Evolutionary conservation across 257 asterid genomes (phyloP).

Genomic region (Galeopsis tetrahit): DNA sequence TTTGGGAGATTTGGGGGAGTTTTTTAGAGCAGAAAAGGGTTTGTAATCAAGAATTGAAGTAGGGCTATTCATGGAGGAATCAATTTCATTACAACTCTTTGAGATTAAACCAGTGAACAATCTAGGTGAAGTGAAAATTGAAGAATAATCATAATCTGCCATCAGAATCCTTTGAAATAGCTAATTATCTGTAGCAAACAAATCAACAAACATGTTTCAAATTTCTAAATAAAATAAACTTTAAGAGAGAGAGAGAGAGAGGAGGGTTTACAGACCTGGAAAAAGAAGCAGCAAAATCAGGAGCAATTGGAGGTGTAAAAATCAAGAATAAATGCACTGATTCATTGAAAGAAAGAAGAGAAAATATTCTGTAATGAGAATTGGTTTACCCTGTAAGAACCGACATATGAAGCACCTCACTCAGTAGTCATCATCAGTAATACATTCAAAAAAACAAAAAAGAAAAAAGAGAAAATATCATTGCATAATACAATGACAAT

Average conservation of each 20-base stretch:
- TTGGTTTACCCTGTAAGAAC: constrained; percentile 38
- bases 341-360: no score
- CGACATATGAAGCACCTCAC: constrained; percentile 57
- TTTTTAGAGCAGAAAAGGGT: constrained; percentile 45
- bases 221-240: not conserved
- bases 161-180: constrained; percentile 41
- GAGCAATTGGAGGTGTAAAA: not conserved
- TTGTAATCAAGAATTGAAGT: constrained; percentile 78
- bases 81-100: constrained; percentile 54
- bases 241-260: not conserved
- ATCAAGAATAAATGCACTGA: constrained; percentile 18
- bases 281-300: constrained; percentile 1
- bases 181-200: constrained; percentile 25
- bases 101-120: constrained; percentile 53
- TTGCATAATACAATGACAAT: no score
- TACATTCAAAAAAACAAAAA: constrained; percentile 50
- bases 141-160: constrained; percentile 60
- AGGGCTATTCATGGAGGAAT: constrained; percentile 62
- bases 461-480: not conserved
- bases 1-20: constrained; percentile 40
- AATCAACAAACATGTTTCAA: constrained; percentile 8
- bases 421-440: constrained; percentile 56
- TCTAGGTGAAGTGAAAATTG: constrained; percentile 70
- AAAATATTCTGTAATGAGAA: constrained; percentile 44
- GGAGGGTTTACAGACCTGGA: constrained; percentile 35